These are phyloP conservation scores for Trichoderma cornu-damae DNA, from an alignment of 2,329 filamentous ascomycete genomes.

Conservation along the genomic window DNA sequence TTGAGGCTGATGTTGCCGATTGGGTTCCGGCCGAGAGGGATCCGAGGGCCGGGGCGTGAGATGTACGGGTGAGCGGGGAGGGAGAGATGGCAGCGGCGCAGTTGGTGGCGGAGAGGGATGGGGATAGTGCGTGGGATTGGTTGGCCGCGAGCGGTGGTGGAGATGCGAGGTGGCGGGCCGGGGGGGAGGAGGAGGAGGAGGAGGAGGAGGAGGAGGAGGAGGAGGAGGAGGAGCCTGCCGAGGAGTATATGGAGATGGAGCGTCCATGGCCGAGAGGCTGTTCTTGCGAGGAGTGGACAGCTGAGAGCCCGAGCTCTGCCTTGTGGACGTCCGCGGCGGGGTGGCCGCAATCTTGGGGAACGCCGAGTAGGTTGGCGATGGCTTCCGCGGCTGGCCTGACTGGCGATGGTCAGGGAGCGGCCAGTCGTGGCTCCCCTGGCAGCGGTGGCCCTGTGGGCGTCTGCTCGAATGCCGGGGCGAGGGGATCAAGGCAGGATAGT, in stretches of 20 bases:
- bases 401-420: constrained; percentile 7
- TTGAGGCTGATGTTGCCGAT: neutral
- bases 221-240: neutral
- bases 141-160: constrained; percentile 4
- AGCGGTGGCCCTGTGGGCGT: constrained; percentile 7
- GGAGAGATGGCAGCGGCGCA: neutral
- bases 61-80: constrained; percentile 24
- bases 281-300: constrained; percentile 31
- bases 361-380: constrained; percentile 36
- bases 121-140: constrained; percentile 2
- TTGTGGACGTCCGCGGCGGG: constrained; percentile 25
- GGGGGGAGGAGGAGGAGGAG: neutral
- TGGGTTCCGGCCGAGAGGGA: neutral
- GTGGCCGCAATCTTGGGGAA: constrained; percentile 38
- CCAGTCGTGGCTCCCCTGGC: constrained; percentile 3
- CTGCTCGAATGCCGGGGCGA: constrained; percentile 24
- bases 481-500: constrained; percentile 31
- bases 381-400: constrained; percentile 19
- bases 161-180: constrained; percentile 12
- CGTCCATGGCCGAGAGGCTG: constrained; percentile 21
- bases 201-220: neutral
- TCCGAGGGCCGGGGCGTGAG: constrained; percentile 19
- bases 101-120: neutral
- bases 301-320: constrained; percentile 24
- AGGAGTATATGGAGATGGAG: neutral